Conservation (phyloP, 225 moss, liverwort and hornwort species). For the Pseudoscleropodium purum region DNA sequence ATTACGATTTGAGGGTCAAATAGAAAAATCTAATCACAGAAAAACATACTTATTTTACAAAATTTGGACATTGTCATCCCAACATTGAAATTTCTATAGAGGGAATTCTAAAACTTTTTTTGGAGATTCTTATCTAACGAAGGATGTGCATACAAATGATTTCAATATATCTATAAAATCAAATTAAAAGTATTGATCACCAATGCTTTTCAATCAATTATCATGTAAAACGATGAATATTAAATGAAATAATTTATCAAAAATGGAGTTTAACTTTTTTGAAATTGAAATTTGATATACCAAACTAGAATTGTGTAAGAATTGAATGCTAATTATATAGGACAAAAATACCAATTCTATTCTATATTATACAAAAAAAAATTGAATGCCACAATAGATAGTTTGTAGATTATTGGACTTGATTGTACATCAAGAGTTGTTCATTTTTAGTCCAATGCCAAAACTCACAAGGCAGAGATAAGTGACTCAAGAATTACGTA, state of each 20-base stretch:
- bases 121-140: not conserved
- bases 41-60: not conserved
- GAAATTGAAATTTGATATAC: not conserved
- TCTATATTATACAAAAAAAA: not conserved
- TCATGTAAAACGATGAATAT: not conserved
- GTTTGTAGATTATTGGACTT: not conserved
- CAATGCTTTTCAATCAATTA: not conserved
- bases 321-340: not conserved
- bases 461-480: fast-evolving
- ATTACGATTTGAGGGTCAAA: not conserved
- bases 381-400: not conserved
- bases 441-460: not conserved
- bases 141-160: not conserved
- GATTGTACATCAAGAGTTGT: not conserved
- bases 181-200: not conserved
- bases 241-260: not conserved
- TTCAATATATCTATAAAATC: no score
- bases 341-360: not conserved
- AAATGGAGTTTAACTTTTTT: not conserved
- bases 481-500: not conserved
- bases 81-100: not conserved
- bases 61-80: not conserved
- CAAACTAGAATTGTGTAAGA: not conserved
- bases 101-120: not conserved
- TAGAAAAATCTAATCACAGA: not conserved